Percentiles rank a stretch among this genome's conserved stretches.
Evolutionary conservation across 495 filamentous ascomycete species (phyloP).

Genomic region (Xylaria venustula): DNA sequence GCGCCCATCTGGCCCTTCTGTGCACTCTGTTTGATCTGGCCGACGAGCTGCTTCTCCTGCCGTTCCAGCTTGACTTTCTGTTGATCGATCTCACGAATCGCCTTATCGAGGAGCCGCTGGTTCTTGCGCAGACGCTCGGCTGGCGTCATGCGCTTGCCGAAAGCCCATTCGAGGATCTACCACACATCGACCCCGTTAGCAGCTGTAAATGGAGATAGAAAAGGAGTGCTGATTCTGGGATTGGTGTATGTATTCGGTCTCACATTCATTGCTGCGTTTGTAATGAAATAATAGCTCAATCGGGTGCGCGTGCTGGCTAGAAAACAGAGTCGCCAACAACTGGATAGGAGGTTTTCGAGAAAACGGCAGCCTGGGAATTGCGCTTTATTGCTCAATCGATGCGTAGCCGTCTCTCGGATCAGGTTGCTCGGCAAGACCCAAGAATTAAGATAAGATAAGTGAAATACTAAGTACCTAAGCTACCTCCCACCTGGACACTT

Average conservation of each 20-base stretch:
- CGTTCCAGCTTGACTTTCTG: slow-evolving; percentile 94
- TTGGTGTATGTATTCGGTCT: neutral
- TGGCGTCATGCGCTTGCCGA: slow-evolving; percentile 97
- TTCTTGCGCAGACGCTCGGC: slow-evolving; percentile 95
- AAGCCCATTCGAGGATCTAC: slow-evolving; percentile 96
- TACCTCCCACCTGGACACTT: no score
- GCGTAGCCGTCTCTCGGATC: neutral
- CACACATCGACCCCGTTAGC: slow-evolving; percentile 19
- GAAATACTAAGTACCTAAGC: no score
- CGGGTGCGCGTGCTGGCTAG: neutral
- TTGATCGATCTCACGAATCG: slow-evolving; percentile 91
- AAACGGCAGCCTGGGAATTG: neutral
- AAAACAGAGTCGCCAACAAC: neutral
- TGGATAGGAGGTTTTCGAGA: neutral
- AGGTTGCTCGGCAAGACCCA: neutral
- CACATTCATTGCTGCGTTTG: slow-evolving; percentile 9
- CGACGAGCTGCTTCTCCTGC: slow-evolving; percentile 94
- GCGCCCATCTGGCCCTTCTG: slow-evolving; percentile 97
- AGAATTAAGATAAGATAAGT: neutral
- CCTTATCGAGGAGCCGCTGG: slow-evolving; percentile 93
- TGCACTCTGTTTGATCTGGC: slow-evolving; percentile 95
- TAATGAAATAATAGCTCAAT: neutral
- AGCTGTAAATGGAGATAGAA: neutral
- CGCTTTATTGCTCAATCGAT: neutral
- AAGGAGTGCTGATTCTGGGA: neutral